Percentiles rank a stretch among this genome's conserved stretches.
Conservation (phyloP, 176 grass and related monocot genomes). For the Aegilops speltoides region DNA sequence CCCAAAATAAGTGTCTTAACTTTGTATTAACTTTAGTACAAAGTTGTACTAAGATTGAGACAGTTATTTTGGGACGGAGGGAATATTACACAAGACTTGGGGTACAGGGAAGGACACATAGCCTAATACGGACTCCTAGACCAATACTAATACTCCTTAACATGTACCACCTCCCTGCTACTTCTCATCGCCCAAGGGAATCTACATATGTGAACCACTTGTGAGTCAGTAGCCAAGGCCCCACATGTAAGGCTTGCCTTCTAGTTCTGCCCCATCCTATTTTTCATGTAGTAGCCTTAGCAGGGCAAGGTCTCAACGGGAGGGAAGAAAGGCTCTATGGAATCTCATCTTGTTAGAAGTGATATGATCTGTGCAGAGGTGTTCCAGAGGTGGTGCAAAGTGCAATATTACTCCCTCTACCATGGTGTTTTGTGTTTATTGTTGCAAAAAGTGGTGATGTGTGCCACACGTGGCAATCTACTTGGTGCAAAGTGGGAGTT, state of each 20-base stretch:
- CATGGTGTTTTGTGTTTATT: slow-evolving; percentile 12
- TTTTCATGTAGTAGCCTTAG: background rate
- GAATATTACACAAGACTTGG: no score
- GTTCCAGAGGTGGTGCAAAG: background rate
- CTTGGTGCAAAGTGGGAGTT: background rate
- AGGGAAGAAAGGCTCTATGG: background rate
- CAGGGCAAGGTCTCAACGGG: background rate
- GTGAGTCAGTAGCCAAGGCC: background rate
- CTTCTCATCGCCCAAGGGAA: background rate
- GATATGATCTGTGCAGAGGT: background rate
- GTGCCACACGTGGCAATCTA: background rate
- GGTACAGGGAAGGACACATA: no score
- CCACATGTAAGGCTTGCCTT: background rate
- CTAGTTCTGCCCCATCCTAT: background rate
- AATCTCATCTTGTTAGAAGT: background rate
- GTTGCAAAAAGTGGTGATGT: background rate
- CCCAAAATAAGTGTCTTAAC: no score
- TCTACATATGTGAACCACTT: background rate
- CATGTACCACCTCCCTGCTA: background rate
- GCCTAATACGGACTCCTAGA: no score
- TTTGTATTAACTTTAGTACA: no score
- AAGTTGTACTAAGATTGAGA: no score
- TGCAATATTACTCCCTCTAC: background rate
- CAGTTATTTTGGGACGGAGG: no score
- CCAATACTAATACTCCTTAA: no score